A percentile compares a stretch with the other conserved stretches of the same genome.
Evolutionary conservation across 2,329 filamentous ascomycete species (phyloP).

Genomic region (Arthrobotrys pseudoclavata): DNA sequence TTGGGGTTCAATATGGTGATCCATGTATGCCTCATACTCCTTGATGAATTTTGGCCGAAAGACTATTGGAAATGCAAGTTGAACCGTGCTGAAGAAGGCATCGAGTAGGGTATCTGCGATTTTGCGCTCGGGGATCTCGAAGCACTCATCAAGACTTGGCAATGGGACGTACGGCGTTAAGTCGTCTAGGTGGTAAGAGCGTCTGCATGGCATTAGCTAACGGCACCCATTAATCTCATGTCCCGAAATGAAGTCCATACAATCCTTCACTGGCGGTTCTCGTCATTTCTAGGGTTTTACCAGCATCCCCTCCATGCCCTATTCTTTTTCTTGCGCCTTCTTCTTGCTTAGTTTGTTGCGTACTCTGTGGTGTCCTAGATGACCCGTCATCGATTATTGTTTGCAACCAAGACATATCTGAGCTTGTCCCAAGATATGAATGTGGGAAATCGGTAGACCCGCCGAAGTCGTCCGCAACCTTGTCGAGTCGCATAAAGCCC

Average conservation of each 20-base stretch:
- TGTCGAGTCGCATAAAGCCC: conserved; percentile 52
- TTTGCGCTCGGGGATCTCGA: conserved; percentile 52
- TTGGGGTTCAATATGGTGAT: conserved; percentile 60
- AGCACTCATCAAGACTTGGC: conserved; percentile 57
- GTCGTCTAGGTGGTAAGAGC: conserved; percentile 60
- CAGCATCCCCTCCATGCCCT: neutral
- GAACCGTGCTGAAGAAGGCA: conserved; percentile 61
- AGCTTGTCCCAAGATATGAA: conserved; percentile 56
- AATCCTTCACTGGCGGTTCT: conserved; percentile 32
- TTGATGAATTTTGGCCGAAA: conserved; percentile 59
- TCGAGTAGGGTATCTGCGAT: conserved; percentile 60
- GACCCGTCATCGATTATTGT: conserved; percentile 33
- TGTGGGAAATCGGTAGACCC: conserved; percentile 35
- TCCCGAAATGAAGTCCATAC: conserved; percentile 18
- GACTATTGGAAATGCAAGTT: conserved; percentile 62
- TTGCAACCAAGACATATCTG: conserved; percentile 58
- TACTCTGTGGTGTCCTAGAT: conserved; percentile 13
- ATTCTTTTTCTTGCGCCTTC: conserved; percentile 12
- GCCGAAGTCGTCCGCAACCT: conserved; percentile 51
- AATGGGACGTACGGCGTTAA: conserved; percentile 50
- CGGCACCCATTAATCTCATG: neutral
- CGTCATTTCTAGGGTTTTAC: conserved; percentile 3
- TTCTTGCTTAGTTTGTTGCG: conserved; percentile 1
- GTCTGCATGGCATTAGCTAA: conserved; percentile 14
- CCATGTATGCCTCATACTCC: conserved; percentile 60